These are phyloP conservation scores for Verticillium isaacii DNA, from an alignment of 2,329 filamentous ascomycete species.

Conservation along the genomic window DNA sequence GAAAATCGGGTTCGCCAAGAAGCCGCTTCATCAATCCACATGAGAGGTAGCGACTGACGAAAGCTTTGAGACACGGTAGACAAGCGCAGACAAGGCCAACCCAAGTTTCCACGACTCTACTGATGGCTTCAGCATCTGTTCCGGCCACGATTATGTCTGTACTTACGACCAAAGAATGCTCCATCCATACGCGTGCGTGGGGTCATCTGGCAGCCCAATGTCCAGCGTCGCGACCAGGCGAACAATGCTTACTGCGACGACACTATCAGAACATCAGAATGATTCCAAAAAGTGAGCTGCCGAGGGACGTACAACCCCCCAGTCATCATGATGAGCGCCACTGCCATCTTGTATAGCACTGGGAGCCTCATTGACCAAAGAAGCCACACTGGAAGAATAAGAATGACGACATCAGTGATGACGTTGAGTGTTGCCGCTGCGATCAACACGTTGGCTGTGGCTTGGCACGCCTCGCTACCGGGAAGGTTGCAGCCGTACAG, in stretches of 20 bases:
- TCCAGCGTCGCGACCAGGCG: slow-evolving; percentile 7
- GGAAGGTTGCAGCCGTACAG: slow-evolving; percentile 6
- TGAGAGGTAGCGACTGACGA: background rate
- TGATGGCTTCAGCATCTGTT: too few species aligned
- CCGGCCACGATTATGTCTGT: background rate
- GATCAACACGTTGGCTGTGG: too few species aligned
- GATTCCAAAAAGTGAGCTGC: too few species aligned
- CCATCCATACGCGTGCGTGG: background rate
- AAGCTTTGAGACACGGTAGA: background rate
- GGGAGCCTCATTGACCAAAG: too few species aligned
- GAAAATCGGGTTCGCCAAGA: background rate
- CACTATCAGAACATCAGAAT: background rate
- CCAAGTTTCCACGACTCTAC: too few species aligned
- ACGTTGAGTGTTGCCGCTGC: too few species aligned
- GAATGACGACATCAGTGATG: too few species aligned
- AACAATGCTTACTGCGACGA: slow-evolving; percentile 9
- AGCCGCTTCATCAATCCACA: background rate
- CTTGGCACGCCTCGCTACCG: background rate
- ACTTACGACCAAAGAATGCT: background rate
- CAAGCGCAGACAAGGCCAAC: background rate
- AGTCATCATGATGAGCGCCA: too few species aligned
- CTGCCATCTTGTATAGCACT: too few species aligned
- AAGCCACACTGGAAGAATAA: too few species aligned
- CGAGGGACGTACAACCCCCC: too few species aligned
- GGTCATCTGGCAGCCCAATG: background rate